These are phyloP conservation scores for Podospora pseudopauciseta DNA, from an alignment of 495 filamentous ascomycete species.

Conservation along the genomic window DNA sequence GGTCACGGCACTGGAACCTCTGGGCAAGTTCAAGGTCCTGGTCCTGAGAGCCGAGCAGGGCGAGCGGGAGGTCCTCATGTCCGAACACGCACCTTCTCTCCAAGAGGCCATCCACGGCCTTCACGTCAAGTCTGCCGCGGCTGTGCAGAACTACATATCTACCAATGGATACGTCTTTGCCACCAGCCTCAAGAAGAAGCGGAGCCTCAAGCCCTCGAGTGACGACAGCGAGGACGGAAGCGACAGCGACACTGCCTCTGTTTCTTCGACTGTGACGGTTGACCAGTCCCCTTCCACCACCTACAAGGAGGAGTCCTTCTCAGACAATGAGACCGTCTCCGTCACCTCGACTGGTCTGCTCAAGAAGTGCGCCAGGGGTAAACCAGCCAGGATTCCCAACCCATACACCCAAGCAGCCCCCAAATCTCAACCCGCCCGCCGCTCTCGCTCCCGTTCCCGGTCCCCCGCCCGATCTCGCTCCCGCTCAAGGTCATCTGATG, in stretches of 20 bases:
- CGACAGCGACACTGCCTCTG: conserved; percentile 27
- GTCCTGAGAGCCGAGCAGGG: conserved; percentile 30
- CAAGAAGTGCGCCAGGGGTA: conserved; percentile 12
- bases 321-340: conserved; percentile 28
- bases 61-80: conserved; percentile 32
- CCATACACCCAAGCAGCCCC: background rate
- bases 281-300: conserved; percentile 28
- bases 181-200: conserved; percentile 20
- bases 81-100: conserved; percentile 21
- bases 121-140: conserved; percentile 36
- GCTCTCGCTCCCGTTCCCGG: conserved; percentile 24
- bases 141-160: conserved; percentile 36
- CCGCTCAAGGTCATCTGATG: conserved; percentile 8
- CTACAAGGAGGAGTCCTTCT: conserved; percentile 31
- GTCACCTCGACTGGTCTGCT: conserved; percentile 11
- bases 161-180: conserved; percentile 35
- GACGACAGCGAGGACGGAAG: conserved; percentile 17
- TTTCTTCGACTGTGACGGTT: conserved; percentile 28
- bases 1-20: conserved; percentile 33
- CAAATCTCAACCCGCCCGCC: conserved; percentile 6
- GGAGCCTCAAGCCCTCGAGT: background rate
- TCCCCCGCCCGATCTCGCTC: conserved; percentile 37
- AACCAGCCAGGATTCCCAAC: conserved; percentile 1
- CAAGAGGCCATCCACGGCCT: conserved; percentile 29
- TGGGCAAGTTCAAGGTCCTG: conserved; percentile 34